Conservation (phyloP, 352 stramenopile genomes). For the Aphanomyces invadans region DNA sequence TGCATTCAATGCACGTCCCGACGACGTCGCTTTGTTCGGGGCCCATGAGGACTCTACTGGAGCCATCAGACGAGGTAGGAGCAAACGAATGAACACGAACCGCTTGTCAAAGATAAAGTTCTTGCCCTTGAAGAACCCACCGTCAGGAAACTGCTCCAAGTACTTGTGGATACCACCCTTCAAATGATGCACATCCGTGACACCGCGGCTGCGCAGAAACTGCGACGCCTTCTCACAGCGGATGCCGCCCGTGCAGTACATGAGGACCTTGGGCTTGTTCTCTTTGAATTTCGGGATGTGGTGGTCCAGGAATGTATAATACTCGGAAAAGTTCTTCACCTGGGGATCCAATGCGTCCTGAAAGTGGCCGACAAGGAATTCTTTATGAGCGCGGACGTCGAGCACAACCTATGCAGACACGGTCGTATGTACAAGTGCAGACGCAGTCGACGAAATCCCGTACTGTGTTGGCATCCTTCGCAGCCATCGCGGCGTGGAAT, state of each 20-base stretch:
- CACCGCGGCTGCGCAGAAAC: constrained; percentile 41
- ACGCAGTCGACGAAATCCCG: not conserved
- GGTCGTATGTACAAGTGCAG: not conserved
- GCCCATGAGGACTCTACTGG: constrained; percentile 44
- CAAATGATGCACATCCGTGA: constrained; percentile 55
- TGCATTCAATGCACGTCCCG: constrained; percentile 64
- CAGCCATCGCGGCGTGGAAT: constrained; percentile 60
- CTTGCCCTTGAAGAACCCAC: constrained; percentile 57
- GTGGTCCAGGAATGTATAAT: constrained; percentile 55
- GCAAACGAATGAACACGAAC: too few relatives aligned
- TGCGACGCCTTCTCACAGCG: constrained; percentile 68
- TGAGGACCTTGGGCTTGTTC: constrained; percentile 52
- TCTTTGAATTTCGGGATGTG: constrained; percentile 30
- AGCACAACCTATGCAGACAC: constrained; percentile 33
- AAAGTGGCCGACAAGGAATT: constrained; percentile 67
- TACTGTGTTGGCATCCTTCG: constrained; percentile 34
- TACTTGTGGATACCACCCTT: constrained; percentile 72
- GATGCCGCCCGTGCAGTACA: constrained; percentile 63
- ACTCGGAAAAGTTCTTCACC: constrained; percentile 72
- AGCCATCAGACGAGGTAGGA: not conserved
- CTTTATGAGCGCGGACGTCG: constrained; percentile 55
- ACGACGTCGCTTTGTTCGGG: constrained; percentile 54
- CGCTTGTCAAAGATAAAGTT: constrained; percentile 71
- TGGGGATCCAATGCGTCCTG: constrained; percentile 51
- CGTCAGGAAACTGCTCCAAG: constrained; percentile 50